These are phyloP conservation scores for Scheffersomyces lignicola DNA, from an alignment of 1,139 yeast species.

Conservation along the genomic window DNA sequence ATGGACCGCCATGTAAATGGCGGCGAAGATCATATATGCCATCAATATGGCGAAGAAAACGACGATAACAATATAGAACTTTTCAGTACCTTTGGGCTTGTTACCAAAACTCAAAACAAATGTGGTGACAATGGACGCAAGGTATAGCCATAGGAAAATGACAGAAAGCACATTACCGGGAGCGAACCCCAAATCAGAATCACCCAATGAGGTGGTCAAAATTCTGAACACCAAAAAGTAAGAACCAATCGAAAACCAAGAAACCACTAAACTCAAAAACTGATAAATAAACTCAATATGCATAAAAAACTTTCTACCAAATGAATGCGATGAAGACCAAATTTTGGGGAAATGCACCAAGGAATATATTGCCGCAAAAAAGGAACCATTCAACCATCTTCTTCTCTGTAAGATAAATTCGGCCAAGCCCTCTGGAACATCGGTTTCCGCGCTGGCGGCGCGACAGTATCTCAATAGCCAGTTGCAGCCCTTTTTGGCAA, in stretches of 20 bases:
- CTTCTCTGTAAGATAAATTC: constrained; percentile 50
- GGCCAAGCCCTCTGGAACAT: constrained; percentile 48
- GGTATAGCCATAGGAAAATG: constrained; percentile 83
- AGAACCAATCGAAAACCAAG: constrained; percentile 83
- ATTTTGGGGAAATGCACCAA: constrained; percentile 46
- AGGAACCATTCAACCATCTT: constrained; percentile 54
- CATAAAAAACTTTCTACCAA: constrained; percentile 41
- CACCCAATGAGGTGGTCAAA: constrained; percentile 67
- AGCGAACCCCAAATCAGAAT: constrained; percentile 43
- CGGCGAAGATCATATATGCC: constrained; percentile 83
- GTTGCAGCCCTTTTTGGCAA: constrained; percentile 44
- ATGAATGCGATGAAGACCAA: constrained; percentile 44
- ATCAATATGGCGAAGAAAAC: constrained; percentile 86
- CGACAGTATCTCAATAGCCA: constrained; percentile 50
- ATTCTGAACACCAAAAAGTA: constrained; percentile 81
- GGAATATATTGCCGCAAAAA: constrained; percentile 49
- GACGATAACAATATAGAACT: constrained; percentile 79
- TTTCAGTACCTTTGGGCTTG: constrained; percentile 88
- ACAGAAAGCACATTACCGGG: constrained; percentile 81
- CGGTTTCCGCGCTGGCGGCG: constrained; percentile 49
- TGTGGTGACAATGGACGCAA: constrained; percentile 85
- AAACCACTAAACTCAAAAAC: constrained; percentile 47
- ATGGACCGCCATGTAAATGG: constrained; percentile 49
- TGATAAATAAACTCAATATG: constrained; percentile 48
- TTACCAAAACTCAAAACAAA: constrained; percentile 93